These are phyloP conservation scores for Paradendryphiella salina DNA, from an alignment of 2,329 filamentous ascomycete genomes.

Conservation along the genomic window DNA sequence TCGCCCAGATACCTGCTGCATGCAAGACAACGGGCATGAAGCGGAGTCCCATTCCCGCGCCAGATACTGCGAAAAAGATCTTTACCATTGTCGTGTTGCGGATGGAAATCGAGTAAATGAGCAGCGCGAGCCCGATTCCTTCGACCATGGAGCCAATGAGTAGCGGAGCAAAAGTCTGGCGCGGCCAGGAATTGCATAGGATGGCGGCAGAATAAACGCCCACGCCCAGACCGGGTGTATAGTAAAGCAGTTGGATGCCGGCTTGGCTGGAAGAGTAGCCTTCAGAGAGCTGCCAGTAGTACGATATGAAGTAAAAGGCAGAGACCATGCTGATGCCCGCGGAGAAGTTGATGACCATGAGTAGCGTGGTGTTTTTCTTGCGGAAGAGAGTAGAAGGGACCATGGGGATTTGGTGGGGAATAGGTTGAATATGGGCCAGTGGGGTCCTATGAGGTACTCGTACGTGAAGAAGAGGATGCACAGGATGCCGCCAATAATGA, in stretches of 20 bases:
- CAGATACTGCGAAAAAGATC: slow-evolving; percentile 68
- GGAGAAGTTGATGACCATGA: slow-evolving; percentile 65
- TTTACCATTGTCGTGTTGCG: slow-evolving; percentile 59
- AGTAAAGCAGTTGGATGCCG: slow-evolving; percentile 62
- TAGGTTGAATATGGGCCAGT: slow-evolving; percentile 51
- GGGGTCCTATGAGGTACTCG: slow-evolving; percentile 59
- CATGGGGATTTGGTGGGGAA: slow-evolving; percentile 63
- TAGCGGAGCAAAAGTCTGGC: slow-evolving; percentile 64
- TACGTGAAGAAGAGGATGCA: slow-evolving; percentile 57
- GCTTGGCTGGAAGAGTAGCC: slow-evolving; percentile 52
- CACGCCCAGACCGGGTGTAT: slow-evolving; percentile 63
- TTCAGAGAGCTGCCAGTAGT: slow-evolving; percentile 68
- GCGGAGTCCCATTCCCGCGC: slow-evolving; percentile 65
- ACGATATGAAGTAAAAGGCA: slow-evolving; percentile 69
- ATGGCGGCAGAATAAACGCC: slow-evolving; percentile 63
- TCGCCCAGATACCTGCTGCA: slow-evolving; percentile 63
- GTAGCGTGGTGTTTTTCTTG: slow-evolving; percentile 61
- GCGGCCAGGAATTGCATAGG: slow-evolving; percentile 63
- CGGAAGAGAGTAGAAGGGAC: slow-evolving; percentile 63
- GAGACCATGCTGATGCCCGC: slow-evolving; percentile 60
- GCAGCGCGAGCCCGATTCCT: slow-evolving; percentile 60
- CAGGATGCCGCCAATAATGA: slow-evolving; percentile 56
- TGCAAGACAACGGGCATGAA: slow-evolving; percentile 68
- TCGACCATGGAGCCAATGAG: slow-evolving; percentile 55
- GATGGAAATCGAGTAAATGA: slow-evolving; percentile 60